Evolutionary conservation across 495 filamentous ascomycete genomes (phyloP).

Genomic region (Corynascus novoguineensis): DNA sequence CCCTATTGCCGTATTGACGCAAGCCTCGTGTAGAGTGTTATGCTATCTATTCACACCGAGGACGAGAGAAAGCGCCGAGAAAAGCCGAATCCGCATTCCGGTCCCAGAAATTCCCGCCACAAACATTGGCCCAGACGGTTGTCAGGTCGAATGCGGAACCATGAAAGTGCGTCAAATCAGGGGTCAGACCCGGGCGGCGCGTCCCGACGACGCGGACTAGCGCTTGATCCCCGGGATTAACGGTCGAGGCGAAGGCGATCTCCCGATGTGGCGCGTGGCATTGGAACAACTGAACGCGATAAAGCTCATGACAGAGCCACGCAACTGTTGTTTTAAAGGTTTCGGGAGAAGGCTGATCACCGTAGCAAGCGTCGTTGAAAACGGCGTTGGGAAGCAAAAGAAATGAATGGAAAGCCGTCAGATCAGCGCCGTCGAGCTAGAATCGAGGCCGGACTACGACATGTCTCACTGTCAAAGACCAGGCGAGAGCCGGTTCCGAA

Average conservation of each 20-base stretch:
- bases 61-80: neutral
- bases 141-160: neutral
- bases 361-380: conserved; percentile 14
- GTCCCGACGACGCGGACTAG: neutral
- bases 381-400: neutral
- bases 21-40: neutral
- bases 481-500: neutral
- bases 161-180: neutral
- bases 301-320: conserved; percentile 14
- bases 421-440: conserved; percentile 8
- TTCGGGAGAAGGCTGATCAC: conserved; percentile 6
- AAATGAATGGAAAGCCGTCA: neutral
- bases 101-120: neutral
- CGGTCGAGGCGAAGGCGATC: neutral
- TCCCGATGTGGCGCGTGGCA: conserved; percentile 11
- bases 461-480: neutral
- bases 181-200: neutral
- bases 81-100: neutral
- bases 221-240: neutral
- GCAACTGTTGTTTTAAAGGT: neutral
- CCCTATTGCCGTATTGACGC: conserved; percentile 2
- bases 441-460: neutral
- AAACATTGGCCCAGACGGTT: conserved; percentile 4
- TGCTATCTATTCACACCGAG: neutral
- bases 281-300: conserved; percentile 3